Base-by-base conservation (phyloP, 2,329 filamentous ascomycete species). In the Tolypocladium album region DNA sequence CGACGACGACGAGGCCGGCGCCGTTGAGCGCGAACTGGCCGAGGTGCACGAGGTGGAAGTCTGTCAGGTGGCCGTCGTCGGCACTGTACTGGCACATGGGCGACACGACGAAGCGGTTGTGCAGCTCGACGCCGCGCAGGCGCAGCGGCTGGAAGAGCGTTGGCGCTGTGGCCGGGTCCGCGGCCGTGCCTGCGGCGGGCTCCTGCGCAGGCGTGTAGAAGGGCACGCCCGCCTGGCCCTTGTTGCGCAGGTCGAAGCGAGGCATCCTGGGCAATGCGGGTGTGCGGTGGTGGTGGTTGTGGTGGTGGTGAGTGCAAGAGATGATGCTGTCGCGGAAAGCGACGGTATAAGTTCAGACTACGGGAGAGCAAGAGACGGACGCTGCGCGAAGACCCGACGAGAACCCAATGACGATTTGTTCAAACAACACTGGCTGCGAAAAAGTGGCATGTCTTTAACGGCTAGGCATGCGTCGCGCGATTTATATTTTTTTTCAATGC, bases 41-140 rank as follows among this genome's bases (percentile, higher is more conserved):
- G 34, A 93, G 79, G 69, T 96, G 92, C 20, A 91, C 86, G 57
- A 93, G 77, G 72, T 96, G 91, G 82, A 86, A 96, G 70, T 88
- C 82, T 1, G 88, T 92, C 64, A 88, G 78, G 72, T 93, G 88
- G 45, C 92, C 82, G 63, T 83, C 73, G 55, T 78, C 68, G 62
- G 81, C 78, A 34, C 78, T 81, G 73, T 84, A 85, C 65, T 77
- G 81, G 72, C 84, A 87, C 82, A 87, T 86, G 60, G 84, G 84
- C 58, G 80, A 78, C 56, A 84, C 81, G 57, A 75, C 78, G 67
- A 86, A 77, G 60, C 84, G 82, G 73, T 86, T 86, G 62, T 76
- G 74, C 31, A 86, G 73, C 45, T 75, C 77, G 59, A 84, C 66
- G 61, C 74, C 76, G 59, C 83, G 80, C 65, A 84, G 81, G 60